Evolutionary conservation across 73 alveolate genomes (phyloP), one percentile per base, ranked within the genome.

Genomic region (Stentor coeruleus): DNA sequence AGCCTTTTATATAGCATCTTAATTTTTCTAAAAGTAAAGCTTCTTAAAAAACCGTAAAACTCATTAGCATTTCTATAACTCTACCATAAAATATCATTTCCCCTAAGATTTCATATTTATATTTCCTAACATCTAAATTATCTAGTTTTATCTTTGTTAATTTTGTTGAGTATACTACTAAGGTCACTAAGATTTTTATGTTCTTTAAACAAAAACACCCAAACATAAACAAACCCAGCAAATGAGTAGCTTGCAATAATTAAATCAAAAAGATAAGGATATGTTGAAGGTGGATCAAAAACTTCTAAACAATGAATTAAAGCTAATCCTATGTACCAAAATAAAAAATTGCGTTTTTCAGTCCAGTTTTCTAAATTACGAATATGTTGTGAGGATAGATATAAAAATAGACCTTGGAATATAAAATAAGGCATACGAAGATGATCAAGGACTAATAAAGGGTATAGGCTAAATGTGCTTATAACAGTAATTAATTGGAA

Each of bases 391-490:
- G 28, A 3, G 30, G 77, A 59, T 20, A 59, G 36, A 26, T 6
- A 4, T 3, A 59, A 3, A 59, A 6, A 4, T 20, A 6, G 6
- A 20, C 11, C 36, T 28, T 59, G 11, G 77, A 4, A 59, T 3
- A 4, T 38, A 59, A 59, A 59, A 59, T 66, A 66, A 66, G 79
- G 40, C n/a, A 66, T 20, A 28, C 39, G n/a, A 28, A 66, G 37
- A 2, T 40, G 40, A 2, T 66, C 79, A 1, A 20, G n/a, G 39
- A 33, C 37, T 15, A 66, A 11, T 28, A 66, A 40, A 1, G 79
- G 79, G 33, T 66, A 66, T 40, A 66, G n/a, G 79, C 79, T 66
- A 40, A 66, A 66, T 1, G 79, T 66, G 11, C 40, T 31, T 2
- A 33, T 66, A 14, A 66, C 41, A 0, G 33, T 31, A 20, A 20